phyloP scores from a whole-genome alignment of 1,284 basidiomycete genomes.

The Cryptococcus hybrid region DNA sequence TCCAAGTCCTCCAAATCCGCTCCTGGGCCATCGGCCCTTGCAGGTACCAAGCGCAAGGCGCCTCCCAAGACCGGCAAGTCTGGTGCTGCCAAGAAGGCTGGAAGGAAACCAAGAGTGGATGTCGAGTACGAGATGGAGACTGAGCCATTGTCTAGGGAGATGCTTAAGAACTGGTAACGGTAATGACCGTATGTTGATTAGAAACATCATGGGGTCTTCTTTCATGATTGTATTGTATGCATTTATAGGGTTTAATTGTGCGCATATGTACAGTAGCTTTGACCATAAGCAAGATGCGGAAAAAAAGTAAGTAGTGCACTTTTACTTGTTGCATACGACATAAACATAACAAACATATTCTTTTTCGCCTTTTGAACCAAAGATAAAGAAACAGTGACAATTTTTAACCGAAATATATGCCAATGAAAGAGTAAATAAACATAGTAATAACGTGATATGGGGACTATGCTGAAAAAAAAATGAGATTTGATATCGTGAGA shows the following conservation, averaged over 20 bases:
- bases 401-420: too few relatives aligned
- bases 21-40: constrained; percentile 13
- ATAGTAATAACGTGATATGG: too few relatives aligned
- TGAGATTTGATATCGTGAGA: too few relatives aligned
- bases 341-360: too few relatives aligned
- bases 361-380: too few relatives aligned
- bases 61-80: constrained; percentile 56
- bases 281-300: too few relatives aligned
- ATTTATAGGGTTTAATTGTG: neutral
- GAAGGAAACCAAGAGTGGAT: constrained; percentile 68
- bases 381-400: too few relatives aligned
- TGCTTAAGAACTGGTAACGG: constrained; percentile 51
- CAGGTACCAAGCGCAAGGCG: constrained; percentile 45
- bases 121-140: constrained; percentile 95
- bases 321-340: too few relatives aligned
- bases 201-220: neutral
- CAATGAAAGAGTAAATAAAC: too few relatives aligned
- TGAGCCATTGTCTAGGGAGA: constrained; percentile 60
- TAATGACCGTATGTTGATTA: neutral
- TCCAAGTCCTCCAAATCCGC: constrained; percentile 8
- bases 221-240: constrained; percentile 6
- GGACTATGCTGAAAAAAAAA: too few relatives aligned
- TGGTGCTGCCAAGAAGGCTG: constrained; percentile 55
- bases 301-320: too few relatives aligned
- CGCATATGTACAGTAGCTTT: too few relatives aligned